Percentiles rank a stretch among this genome's conserved stretches.
Evolutionary conservation across 805 yeast genomes (phyloP).

Genomic region (Nakazawaea laoshanensis): DNA sequence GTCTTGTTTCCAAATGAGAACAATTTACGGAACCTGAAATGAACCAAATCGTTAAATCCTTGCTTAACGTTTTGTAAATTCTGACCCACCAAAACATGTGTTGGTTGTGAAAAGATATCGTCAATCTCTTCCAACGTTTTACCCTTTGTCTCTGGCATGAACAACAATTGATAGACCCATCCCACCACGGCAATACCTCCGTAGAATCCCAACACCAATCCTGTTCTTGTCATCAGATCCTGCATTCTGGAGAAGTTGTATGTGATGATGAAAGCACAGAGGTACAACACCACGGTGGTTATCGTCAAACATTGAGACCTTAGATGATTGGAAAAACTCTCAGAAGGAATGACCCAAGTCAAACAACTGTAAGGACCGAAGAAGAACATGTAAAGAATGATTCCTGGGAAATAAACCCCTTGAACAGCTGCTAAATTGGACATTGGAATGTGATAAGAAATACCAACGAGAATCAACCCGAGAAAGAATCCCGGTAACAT

Average conservation of each 20-base stretch:
- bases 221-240: constrained; percentile 48
- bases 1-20: too few species aligned
- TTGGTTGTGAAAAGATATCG: constrained; percentile 44
- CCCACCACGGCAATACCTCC: constrained; percentile 61
- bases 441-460: constrained; percentile 39
- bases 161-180: constrained; percentile 40
- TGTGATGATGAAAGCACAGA: constrained; percentile 58
- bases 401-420: constrained; percentile 55
- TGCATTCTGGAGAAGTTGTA: constrained; percentile 55
- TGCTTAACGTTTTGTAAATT: constrained; percentile 20
- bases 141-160: constrained; percentile 68
- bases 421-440: constrained; percentile 34
- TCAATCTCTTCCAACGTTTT: constrained; percentile 68
- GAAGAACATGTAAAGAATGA: constrained; percentile 55
- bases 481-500: constrained; percentile 45
- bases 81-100: constrained; percentile 27
- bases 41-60: constrained; percentile 3
- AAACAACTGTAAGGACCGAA: constrained; percentile 60
- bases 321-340: constrained; percentile 48
- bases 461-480: constrained; percentile 53
- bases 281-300: constrained; percentile 43
- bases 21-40: constrained; percentile 5
- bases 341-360: constrained; percentile 66
- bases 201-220: constrained; percentile 57
- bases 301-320: constrained; percentile 62